Evolutionary conservation across 192 early-diverging fungal genomes (phyloP).

Genomic region (Backusella liffmaniae): DNA sequence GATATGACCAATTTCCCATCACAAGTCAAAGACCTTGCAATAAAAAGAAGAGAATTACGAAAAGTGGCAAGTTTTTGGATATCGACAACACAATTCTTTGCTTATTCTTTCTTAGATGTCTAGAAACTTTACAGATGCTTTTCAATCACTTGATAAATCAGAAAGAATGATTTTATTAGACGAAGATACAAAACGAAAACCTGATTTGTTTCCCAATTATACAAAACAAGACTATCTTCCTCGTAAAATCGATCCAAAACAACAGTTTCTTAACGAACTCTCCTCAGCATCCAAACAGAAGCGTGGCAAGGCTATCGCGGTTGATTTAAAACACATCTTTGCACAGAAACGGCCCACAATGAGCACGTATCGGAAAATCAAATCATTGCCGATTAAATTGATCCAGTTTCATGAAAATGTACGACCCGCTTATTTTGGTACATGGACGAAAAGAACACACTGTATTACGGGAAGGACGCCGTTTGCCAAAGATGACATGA

Average conservation of each 20-base stretch:
- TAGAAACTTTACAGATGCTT: slow-evolving; percentile 12
- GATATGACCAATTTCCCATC: slow-evolving; percentile 42
- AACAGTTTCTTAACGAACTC: slow-evolving; percentile 23
- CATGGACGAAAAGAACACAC: slow-evolving; percentile 62
- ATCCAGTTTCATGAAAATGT: slow-evolving; percentile 70
- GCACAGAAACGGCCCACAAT: slow-evolving; percentile 9
- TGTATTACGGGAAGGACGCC: slow-evolving; percentile 63
- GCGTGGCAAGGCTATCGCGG: background rate
- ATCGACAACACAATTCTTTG: too few relatives aligned
- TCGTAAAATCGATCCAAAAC: slow-evolving; percentile 15
- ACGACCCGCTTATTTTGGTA: slow-evolving; percentile 78
- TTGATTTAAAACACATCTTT: slow-evolving; percentile 31
- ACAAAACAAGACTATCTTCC: background rate
- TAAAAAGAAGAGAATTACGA: slow-evolving; percentile 35
- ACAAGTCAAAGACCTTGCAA: slow-evolving; percentile 37
- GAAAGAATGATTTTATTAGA: slow-evolving; percentile 8
- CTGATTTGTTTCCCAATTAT: background rate
- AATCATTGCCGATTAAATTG: slow-evolving; percentile 52
- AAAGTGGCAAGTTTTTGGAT: slow-evolving; percentile 21
- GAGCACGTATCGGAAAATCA: slow-evolving; percentile 18
- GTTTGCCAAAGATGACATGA: slow-evolving; percentile 57
- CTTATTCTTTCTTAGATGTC: slow-evolving; percentile 11
- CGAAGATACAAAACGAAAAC: background rate
- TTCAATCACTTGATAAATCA: slow-evolving; percentile 8
- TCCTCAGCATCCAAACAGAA: background rate